Base-by-base conservation (phyloP, 2,329 filamentous ascomycete genomes). In the Annulohypoxylon truncatum region DNA sequence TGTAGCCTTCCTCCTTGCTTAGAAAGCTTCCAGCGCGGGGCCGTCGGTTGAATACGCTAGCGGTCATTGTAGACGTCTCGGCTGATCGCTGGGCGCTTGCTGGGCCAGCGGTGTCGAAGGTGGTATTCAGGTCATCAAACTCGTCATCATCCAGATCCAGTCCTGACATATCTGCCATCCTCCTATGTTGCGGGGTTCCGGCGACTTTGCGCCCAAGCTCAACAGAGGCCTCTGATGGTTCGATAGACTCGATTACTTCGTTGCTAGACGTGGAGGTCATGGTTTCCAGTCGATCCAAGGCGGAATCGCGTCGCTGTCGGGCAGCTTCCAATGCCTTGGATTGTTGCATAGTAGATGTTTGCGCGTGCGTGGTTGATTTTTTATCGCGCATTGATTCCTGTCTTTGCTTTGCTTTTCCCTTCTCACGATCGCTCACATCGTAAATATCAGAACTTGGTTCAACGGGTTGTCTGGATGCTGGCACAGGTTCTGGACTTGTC, bases 21-120 rank as follows among this genome's bases (percentile, higher is more conserved):
- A 77, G 68, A 53, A 78, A 77, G 55, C 77, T 78, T 47, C 72
- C 75, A 0, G 74, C 75, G 35, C 77, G 75, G n/a, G 75, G 75
- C 13, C 76, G 73, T 38, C 75, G 71, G 58, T 71, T 72, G 64
- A 77, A 77, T 53, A 75, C 66, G 44, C 74, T 76, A 15, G 71
- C 58, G 15, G 76, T 74, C 29, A 77, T 61, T 1, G 71, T 75
- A 35, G 76, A 77, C 7, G 74, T 77, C 4, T 78, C 74, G 4
- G 71, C 71, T 24, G 76, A 77, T 64, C 74, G 69, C 22, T 74
- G 72, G 8, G 74, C 73, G 47, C 75, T 77, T 18, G 71, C 70
- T 15, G 74, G 73, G 12, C 69, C 74, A 0, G 63, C 72, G 0
- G 74, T 75, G 20, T 74, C 70, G 10, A 77, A 57, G 13, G 75